Evolutionary conservation across 352 stramenopile genomes (phyloP), one percentile per base, ranked within the genome.

Genomic region (Phytophthora pistaciae): DNA sequence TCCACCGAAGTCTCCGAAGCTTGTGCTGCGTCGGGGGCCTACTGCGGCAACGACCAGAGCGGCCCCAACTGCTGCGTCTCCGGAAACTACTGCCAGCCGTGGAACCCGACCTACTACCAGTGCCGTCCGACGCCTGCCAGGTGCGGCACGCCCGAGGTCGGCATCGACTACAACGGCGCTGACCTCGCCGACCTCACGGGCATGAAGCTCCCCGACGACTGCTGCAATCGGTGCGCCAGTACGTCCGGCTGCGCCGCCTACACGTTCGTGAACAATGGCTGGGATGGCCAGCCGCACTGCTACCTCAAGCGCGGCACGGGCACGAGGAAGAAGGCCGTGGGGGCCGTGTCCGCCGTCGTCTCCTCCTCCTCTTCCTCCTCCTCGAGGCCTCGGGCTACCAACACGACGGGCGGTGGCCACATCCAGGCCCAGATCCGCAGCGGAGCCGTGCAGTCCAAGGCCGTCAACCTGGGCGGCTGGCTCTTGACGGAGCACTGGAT

Each of bases 81-180:
- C 3, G 72, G 71, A 49, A 61, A 78, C 36, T 88, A 86, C 75
- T 88, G 80, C 64, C 78, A 78, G 55, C 76, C 76, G 1, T 86
- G 78, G 78, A 72, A 82, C 67, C 46, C 68, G 4, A 46, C 11
- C 23, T 80, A 79, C 71, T 86, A 78, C 73, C 78, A 88, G 64
- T 88, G 80, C 27, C 46, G 79, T 31, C 46, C 74, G 18, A 66
- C 59, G 48, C 80, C 80, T 9, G 31, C 61, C 25, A 49, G 72
- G 60, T 86, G 75, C 67, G 58, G 60, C 5, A 42, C 42, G 31
- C 75, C 77, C 60, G 31, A 75, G 25, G 64, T 78, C 18, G 68
- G 76, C 58, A 38, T 76, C 11, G 80, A 85, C 50, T 83, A 77
- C 25, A 77, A 73, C 33, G 78, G 80, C 38, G 73, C 71, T 46